Base-by-base conservation (phyloP, 441 rosid species). In the Euphorbia neoarborescens region DNA sequence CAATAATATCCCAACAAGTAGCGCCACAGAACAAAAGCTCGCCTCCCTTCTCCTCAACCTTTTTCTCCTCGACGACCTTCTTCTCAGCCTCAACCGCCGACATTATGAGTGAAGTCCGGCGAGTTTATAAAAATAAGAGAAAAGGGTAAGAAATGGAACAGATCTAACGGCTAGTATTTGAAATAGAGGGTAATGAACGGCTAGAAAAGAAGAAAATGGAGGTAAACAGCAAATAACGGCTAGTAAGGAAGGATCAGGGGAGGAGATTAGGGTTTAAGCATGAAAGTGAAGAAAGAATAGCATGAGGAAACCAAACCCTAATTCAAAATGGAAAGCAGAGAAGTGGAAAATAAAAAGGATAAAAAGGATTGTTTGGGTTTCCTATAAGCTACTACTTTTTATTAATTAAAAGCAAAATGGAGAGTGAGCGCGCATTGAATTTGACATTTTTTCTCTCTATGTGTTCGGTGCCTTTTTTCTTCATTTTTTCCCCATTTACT, bases 11-110 rank as follows among this genome's bases (percentile, higher is more conserved):
- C 99, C 98, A 92, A 73, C 84, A 75, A 34, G 98, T 90, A 62
- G 83, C 87, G 13, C 98, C 99, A 62, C 99, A 94, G 78, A 92
- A 90, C 84, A 94, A 78, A 4, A 92, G 80, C 84, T 94, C 99
- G 13, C 99, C 98, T 64, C 89, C 96, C 68, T 85, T 81, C 82
- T 81, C 94, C 78, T 48, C 72, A 12, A 84, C 91, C 71, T 84
- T 79, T 79, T 80, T 88, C 76, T 66, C 84, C 78, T 83, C 92
- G 77, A 19, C 77, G 24, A 56, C 77, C 83, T 79, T 84, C 84
- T 80, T 83, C 81, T 84, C 90, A 73, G 77, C 82, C 44, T 76
- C 83, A 58, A 69, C 79, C 25, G 73, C 76, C 66, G 94, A 82
- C 97, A 91, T 94, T 80, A 46, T 65, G 25, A 46, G 40, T 59